Evolutionary conservation across 1,139 yeast genomes (phyloP).

Genomic region (Debaryomycetaceae sp.): DNA sequence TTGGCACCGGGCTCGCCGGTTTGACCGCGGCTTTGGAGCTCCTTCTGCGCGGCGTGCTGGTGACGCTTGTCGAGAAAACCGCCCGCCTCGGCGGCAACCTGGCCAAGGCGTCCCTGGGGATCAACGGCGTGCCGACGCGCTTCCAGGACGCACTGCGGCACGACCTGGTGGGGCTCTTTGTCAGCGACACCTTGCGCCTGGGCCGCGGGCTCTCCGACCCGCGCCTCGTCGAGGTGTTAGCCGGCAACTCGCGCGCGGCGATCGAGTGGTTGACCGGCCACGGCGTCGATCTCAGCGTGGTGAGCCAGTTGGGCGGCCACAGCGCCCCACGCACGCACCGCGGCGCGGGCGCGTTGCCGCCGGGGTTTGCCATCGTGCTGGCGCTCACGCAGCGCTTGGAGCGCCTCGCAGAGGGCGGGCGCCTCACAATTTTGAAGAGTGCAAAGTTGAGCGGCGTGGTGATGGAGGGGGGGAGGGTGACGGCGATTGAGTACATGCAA

Average conservation of each 20-base stretch:
- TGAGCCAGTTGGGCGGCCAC: conserved; percentile 35
- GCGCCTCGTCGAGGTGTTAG: conserved; percentile 23
- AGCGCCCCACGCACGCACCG: conserved; percentile 34
- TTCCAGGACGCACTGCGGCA: conserved; percentile 18
- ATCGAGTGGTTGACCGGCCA: conserved; percentile 27
- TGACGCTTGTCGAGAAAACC: conserved; percentile 28
- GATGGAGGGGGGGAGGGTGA: conserved; percentile 13
- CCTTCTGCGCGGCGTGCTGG: conserved; percentile 20
- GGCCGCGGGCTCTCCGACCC: conserved; percentile 26
- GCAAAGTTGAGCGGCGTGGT: conserved; percentile 18
- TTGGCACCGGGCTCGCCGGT: conserved; percentile 38
- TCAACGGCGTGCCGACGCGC: conserved; percentile 33
- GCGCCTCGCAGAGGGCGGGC: conserved; percentile 12
- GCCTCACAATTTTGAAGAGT: conserved; percentile 19
- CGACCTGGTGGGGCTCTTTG: conserved; percentile 23
- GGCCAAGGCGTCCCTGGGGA: conserved; percentile 37
- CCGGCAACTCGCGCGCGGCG: conserved; percentile 23
- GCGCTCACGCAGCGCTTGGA: conserved; percentile 20
- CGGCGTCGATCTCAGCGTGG: conserved; percentile 24
- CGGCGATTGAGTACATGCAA: conserved; percentile 19
- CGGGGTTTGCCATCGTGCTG: conserved; percentile 34
- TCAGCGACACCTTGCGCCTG: conserved; percentile 25
- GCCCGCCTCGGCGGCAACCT: conserved; percentile 34
- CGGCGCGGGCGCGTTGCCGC: conserved; percentile 29
- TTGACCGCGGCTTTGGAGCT: conserved; percentile 27